Percentiles rank a stretch among this genome's conserved stretches.
phyloP scores from a whole-genome alignment of 192 early-diverging fungal genomes.

The Backusella sp. region DNA sequence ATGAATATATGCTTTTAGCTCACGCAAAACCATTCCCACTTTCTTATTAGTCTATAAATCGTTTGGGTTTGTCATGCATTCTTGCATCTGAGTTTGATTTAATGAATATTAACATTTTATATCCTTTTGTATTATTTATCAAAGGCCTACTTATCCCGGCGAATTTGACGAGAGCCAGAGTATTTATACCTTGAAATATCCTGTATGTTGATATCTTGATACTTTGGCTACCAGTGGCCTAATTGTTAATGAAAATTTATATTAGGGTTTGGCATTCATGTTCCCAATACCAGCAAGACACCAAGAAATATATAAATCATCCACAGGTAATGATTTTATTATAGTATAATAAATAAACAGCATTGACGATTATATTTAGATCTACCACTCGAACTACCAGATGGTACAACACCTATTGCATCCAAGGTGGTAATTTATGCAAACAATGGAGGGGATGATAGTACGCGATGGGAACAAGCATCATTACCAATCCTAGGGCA shows the following conservation, averaged over 20 bases:
- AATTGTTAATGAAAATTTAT: not conserved
- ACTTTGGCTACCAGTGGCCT: not conserved
- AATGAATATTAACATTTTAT: not conserved
- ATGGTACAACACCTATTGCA: conserved; percentile 70
- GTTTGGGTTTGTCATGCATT: conserved; percentile 53
- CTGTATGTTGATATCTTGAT: conserved; percentile 40
- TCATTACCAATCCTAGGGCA: conserved; percentile 37
- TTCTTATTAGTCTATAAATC: conserved; percentile 64
- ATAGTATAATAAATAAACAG: not conserved
- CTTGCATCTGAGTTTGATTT: not conserved
- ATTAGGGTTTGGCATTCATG: conserved; percentile 64
- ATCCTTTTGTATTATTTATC: not conserved
- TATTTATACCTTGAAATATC: conserved; percentile 68
- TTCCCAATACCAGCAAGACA: conserved; percentile 66
- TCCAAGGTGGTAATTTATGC: conserved; percentile 58
- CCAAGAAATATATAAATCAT: conserved; percentile 45
- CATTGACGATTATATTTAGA: conserved; percentile 27
- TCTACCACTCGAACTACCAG: conserved; percentile 66
- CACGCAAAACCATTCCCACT: conserved; percentile 59
- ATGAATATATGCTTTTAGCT: conserved; percentile 34
- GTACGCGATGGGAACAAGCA: conserved; percentile 44
- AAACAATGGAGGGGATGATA: conserved; percentile 31
- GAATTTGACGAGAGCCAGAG: conserved; percentile 49
- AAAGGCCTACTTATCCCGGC: conserved; percentile 59
- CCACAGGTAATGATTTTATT: conserved; percentile 32